Evolutionary conservation across 2,329 filamentous ascomycete species (phyloP).

Genomic region (Fonsecaea monophora): DNA sequence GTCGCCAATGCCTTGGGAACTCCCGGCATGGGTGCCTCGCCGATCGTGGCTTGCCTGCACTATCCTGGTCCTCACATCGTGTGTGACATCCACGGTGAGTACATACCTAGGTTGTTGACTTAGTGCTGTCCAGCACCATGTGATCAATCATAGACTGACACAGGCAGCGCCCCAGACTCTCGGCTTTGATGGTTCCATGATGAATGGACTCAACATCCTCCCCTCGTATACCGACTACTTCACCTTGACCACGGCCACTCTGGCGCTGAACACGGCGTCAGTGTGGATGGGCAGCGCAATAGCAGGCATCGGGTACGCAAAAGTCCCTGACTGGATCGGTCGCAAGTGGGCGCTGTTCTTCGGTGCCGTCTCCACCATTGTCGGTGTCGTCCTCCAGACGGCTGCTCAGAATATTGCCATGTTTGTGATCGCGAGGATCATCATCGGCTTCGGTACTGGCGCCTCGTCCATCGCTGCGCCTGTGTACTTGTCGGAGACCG

Average conservation of each 20-base stretch:
- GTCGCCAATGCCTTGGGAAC: constrained; percentile 25
- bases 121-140: neutral
- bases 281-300: constrained; percentile 62
- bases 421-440: constrained; percentile 57
- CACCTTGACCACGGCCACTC: constrained; percentile 59
- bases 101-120: neutral
- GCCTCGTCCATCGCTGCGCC: constrained; percentile 54
- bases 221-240: constrained; percentile 65
- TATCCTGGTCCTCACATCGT: constrained; percentile 31
- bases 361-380: constrained; percentile 50
- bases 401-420: constrained; percentile 60
- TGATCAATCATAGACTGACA: neutral
- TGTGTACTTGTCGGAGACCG: constrained; percentile 59
- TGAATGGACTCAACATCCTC: constrained; percentile 65
- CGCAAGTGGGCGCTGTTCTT: constrained; percentile 55
- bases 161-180: constrained; percentile 35
- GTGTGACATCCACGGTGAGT: constrained; percentile 33
- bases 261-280: constrained; percentile 62
- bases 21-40: constrained; percentile 26
- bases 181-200: constrained; percentile 58
- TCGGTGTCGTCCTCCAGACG: constrained; percentile 57
- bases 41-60: constrained; percentile 21
- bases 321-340: constrained; percentile 53
- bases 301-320: constrained; percentile 53
- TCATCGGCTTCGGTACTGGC: constrained; percentile 57